Percentiles rank a stretch among this genome's conserved stretches.
Evolutionary conservation across 2,329 filamentous ascomycete genomes (phyloP).

Genomic region (Biscogniauxia marginata): DNA sequence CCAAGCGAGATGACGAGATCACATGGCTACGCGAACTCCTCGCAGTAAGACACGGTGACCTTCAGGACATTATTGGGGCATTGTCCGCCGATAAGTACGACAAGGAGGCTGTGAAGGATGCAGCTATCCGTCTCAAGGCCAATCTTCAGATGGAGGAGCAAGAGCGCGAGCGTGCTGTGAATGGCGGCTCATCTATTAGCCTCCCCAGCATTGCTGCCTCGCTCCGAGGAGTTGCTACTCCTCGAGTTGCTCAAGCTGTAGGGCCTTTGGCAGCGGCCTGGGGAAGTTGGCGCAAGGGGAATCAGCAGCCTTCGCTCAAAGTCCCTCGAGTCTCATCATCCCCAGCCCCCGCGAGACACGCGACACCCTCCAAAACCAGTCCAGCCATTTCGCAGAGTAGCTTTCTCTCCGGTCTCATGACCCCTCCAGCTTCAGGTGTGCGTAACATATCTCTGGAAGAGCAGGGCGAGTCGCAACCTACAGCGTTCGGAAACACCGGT

Average conservation of each 20-base stretch:
- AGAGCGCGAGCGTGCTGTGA: conserved; percentile 82
- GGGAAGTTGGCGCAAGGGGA: conserved; percentile 84
- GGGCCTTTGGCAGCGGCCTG: conserved; percentile 83
- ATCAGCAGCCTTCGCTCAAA: conserved; percentile 44
- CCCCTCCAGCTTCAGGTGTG: conserved; percentile 76
- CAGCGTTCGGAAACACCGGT: conserved; percentile 60
- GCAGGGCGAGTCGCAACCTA: conserved; percentile 49
- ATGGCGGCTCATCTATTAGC: conserved; percentile 63
- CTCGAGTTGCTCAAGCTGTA: conserved; percentile 80
- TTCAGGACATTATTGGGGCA: conserved; percentile 85
- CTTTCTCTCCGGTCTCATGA: conserved; percentile 78
- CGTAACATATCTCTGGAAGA: conserved; percentile 57
- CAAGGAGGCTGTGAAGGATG: conserved; percentile 77
- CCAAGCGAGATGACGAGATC: conserved; percentile 92
- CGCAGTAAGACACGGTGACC: conserved; percentile 83
- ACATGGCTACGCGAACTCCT: conserved; percentile 92
- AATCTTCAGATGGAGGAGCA: conserved; percentile 98
- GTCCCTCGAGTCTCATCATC: conserved; percentile 48
- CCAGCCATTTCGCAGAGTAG: conserved; percentile 49
- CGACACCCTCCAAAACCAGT: conserved; percentile 61
- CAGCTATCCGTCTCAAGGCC: conserved; percentile 86
- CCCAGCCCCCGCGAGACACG: conserved; percentile 39
- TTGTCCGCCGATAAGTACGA: conserved; percentile 75
- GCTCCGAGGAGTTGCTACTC: conserved; percentile 73
- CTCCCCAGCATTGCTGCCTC: conserved; percentile 77